Conservation (phyloP, 495 filamentous ascomycete genomes). For the Lophiotrema nucula region DNA sequence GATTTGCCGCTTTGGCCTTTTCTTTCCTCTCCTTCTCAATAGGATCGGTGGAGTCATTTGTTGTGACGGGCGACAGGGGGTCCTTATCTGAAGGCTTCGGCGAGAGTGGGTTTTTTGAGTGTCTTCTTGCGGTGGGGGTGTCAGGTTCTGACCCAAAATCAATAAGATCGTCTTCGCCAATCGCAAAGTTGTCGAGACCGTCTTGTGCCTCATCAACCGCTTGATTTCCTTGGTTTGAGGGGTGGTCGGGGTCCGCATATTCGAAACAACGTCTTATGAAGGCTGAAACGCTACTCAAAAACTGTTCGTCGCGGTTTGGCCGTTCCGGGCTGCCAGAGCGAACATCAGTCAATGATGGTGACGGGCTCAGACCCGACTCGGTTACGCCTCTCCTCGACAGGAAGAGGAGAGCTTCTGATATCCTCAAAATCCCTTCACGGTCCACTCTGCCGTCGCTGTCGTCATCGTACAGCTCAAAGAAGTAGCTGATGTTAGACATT, state of each 20-base stretch:
- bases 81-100: conserved; percentile 20
- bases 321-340: conserved; percentile 23
- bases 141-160: conserved; percentile 47
- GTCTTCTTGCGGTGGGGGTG: conserved; percentile 1
- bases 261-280: conserved; percentile 97
- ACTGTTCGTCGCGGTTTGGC: conserved; percentile 67
- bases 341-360: conserved; percentile 31
- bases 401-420: conserved; percentile 92
- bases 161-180: conserved; percentile 81
- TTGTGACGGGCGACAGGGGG: conserved; percentile 2
- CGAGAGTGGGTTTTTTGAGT: conserved; percentile 29
- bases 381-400: conserved; percentile 85
- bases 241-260: conserved; percentile 92
- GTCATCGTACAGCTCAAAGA: conserved; percentile 96
- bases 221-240: conserved; percentile 50
- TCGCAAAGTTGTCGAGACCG: conserved; percentile 63
- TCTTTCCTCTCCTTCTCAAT: conserved; percentile 44
- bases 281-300: conserved; percentile 85
- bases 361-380: conserved; percentile 56
- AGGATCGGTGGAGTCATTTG: conserved; percentile 14
- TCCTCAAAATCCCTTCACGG: conserved; percentile 89
- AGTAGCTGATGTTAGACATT: conserved; percentile 95
- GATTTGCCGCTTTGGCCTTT: conserved; percentile 69
- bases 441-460: conserved; percentile 90
- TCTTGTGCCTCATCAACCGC: conserved; percentile 35